phyloP scores from a whole-genome alignment of 805 yeast species.

The Metschnikowia kofuensis region DNA sequence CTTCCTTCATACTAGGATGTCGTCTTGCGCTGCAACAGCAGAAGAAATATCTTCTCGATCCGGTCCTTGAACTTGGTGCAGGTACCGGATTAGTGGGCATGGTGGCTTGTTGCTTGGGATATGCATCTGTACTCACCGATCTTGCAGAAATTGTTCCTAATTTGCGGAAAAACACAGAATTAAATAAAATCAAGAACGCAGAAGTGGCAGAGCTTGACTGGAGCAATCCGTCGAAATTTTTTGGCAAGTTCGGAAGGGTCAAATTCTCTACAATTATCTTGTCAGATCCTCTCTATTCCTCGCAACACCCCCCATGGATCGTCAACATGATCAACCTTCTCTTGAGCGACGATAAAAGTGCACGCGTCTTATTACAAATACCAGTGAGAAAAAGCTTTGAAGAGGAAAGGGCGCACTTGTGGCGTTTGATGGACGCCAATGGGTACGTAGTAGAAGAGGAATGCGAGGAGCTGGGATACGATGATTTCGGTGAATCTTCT shows the following conservation, averaged over 20 bases:
- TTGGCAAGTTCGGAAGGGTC: constrained; percentile 18
- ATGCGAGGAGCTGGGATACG: constrained; percentile 62
- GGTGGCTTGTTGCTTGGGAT: constrained; percentile 54
- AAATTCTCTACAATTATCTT: constrained; percentile 61
- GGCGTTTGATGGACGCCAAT: constrained; percentile 46
- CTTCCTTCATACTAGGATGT: constrained; percentile 67
- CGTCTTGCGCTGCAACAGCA: constrained; percentile 32
- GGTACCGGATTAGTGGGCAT: constrained; percentile 95
- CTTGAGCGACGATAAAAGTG: constrained; percentile 26
- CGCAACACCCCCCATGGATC: constrained; percentile 75
- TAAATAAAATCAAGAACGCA: constrained; percentile 42
- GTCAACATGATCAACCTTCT: constrained; percentile 55
- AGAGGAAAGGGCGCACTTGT: constrained; percentile 57
- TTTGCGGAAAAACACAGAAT: constrained; percentile 51
- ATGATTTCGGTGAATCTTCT: constrained; percentile 77
- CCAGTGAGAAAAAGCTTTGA: constrained; percentile 72
- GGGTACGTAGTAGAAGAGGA: constrained; percentile 35
- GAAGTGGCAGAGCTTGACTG: constrained; percentile 68
- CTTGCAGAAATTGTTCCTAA: constrained; percentile 74
- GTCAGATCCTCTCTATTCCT: constrained; percentile 88
- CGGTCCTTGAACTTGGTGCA: constrained; percentile 78
- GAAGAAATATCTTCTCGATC: constrained; percentile 19
- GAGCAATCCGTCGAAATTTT: constrained; percentile 54
- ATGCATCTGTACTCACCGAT: constrained; percentile 61
- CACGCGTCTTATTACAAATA: constrained; percentile 64